Percentiles rank a stretch among this genome's conserved stretches.
Conservation (phyloP, 1,284 basidiomycete genomes). For the Microbotryomycetes sp. region DNA sequence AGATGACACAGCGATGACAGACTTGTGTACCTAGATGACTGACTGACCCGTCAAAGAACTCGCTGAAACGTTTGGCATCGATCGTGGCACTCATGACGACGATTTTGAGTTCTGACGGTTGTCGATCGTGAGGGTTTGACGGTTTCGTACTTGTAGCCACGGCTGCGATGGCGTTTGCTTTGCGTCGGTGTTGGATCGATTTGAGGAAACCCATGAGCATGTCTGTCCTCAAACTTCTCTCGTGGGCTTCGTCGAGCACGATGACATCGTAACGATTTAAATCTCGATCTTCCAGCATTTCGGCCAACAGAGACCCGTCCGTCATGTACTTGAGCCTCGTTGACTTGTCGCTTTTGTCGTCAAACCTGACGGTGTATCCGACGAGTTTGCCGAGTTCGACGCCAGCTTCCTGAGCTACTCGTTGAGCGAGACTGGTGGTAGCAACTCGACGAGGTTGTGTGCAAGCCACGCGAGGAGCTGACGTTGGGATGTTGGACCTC, state of each 20-base stretch:
- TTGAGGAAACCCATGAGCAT: conserved; percentile 87
- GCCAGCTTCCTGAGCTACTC: conserved; percentile 81
- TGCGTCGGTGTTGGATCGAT: conserved; percentile 43
- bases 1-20: neutral
- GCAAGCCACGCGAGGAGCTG: conserved; percentile 63
- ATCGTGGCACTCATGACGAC: conserved; percentile 97
- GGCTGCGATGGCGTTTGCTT: conserved; percentile 39
- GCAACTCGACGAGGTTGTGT: conserved; percentile 94
- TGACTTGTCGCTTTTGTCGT: conserved; percentile 58
- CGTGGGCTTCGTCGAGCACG: conserved; percentile 95
- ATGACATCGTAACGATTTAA: conserved; percentile 80
- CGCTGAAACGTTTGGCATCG: conserved; percentile 87
- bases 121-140: conserved; percentile 43
- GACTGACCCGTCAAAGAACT: conserved; percentile 71
- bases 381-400: conserved; percentile 63
- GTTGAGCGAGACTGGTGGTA: conserved; percentile 80
- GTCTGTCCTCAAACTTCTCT: conserved; percentile 89
- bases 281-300: conserved; percentile 70
- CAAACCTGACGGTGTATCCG: conserved; percentile 93
- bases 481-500: conserved; percentile 54
- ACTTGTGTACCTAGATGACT: conserved; percentile 6
- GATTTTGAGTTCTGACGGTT: conserved; percentile 62
- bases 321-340: conserved; percentile 93
- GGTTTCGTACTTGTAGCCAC: conserved; percentile 44
- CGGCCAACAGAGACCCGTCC: conserved; percentile 92